Conservation (phyloP, 2,329 filamentous ascomycete genomes). For the Penicillium sp. region DNA sequence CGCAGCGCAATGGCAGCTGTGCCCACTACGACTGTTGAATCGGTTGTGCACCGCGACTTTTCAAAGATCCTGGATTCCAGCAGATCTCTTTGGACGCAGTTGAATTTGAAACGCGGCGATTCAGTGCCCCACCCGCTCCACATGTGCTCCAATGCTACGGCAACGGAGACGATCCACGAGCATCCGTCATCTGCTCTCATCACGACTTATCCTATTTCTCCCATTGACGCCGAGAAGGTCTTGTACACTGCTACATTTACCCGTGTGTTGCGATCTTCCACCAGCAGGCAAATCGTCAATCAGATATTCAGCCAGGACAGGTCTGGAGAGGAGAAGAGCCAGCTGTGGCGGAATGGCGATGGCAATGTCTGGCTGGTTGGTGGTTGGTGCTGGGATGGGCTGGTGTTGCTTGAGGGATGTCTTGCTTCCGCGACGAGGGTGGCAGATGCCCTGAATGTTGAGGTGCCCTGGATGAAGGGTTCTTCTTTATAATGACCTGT, state of each 20-base stretch:
- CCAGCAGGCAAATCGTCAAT: conserved; percentile 10
- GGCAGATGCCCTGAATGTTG: conserved; percentile 51
- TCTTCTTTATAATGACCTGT: not conserved
- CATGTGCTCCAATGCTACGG: conserved; percentile 4
- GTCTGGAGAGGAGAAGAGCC: not conserved
- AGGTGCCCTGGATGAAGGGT: conserved; percentile 33
- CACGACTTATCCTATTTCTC: conserved; percentile 5
- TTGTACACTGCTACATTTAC: conserved; percentile 11
- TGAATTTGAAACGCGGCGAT: not conserved
- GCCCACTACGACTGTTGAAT: conserved; percentile 40
- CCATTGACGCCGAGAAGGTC: conserved; percentile 8
- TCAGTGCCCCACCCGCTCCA: conserved; percentile 6
- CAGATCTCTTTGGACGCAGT: conserved; percentile 7
- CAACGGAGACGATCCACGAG: conserved; percentile 8
- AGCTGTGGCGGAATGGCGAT: conserved; percentile 53
- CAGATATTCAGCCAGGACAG: not conserved
- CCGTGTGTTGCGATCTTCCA: conserved; percentile 8
- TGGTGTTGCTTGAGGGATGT: conserved; percentile 61
- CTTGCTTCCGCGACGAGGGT: conserved; percentile 57
- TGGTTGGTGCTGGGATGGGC: conserved; percentile 63
- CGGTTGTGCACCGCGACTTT: conserved; percentile 38
- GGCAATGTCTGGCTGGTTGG: conserved; percentile 55
- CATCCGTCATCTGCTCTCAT: conserved; percentile 9
- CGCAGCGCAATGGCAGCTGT: conserved; percentile 14
- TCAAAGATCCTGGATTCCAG: conserved; percentile 12